Base-by-base conservation (phyloP, 2,329 filamentous ascomycete species). In the Botryotinia globosa region DNA sequence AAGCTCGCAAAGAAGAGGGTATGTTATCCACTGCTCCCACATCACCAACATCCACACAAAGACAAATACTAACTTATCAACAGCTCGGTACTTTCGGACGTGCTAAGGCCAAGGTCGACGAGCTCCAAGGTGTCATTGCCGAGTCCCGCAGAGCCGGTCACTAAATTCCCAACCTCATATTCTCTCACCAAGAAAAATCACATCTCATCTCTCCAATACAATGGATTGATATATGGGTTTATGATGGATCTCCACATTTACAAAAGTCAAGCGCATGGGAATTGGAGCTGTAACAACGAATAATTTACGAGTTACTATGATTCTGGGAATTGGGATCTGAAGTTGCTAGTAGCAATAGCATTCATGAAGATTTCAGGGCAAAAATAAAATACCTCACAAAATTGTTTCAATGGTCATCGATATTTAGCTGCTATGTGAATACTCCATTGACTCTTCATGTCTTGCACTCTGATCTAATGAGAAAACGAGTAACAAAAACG, bases 1-100 rank as follows among this genome's bases (percentile, higher is more conserved):
- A 98, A 98, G 92, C 93, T 98, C 83, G 95, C 95, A 82, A 98
- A 98, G 94, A 98, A 97, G 93, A 91, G 95, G 86, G 92, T 95
- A 90, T 80, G 92, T 89, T 72, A 61, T 39, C 73, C 59, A 70
- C 70, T 63, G 22, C 34, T 39, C 65, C 37, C 68, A 16, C 22
- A n/a, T n/a, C n/a, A n/a, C n/a, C n/a, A n/a, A n/a, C n/a, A n/a
- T n/a, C n/a, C n/a, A n/a, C n/a, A n/a, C n/a, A n/a, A n/a, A n/a
- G n/a, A n/a, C 39, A 63, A 51, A 29, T 51, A 66, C 72, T 77
- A 66, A 76, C 67, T 18, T 22, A 42, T 56, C 7, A 20, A 77
- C 78, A 96, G 92, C 94, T 99, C 88, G 96, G 96, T 85, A 98
- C 96, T 81, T 98, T 98, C 86, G 93, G 93, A 83, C 95, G 96